Percentiles rank a stretch among this genome's conserved stretches.
Conservation (phyloP, 2,329 filamentous ascomycete species). For the Zasmidium citrigriseum region DNA sequence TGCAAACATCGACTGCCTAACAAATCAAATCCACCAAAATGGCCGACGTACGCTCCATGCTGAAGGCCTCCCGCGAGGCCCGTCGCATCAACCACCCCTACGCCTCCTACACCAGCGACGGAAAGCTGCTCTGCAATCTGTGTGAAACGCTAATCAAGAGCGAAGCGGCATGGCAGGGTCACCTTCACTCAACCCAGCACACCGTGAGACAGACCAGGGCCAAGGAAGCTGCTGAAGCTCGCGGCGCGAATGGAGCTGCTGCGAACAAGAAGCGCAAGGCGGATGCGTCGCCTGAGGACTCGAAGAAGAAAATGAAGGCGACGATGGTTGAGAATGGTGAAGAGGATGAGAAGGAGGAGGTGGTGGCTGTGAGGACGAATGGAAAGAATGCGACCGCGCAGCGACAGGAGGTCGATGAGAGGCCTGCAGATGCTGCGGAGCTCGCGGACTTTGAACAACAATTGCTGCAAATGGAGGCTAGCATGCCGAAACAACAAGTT, state of each 20-base stretch:
- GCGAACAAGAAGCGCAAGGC: constrained; percentile 58
- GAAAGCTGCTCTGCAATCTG: constrained; percentile 67
- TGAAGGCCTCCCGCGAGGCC: constrained; percentile 74
- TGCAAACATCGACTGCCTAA: not conserved
- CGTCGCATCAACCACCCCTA: constrained; percentile 71
- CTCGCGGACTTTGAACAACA: constrained; percentile 82
- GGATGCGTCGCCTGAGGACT: constrained; percentile 15
- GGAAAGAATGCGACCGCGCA: not conserved
- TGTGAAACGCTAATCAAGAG: constrained; percentile 67
- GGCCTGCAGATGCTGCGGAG: constrained; percentile 28
- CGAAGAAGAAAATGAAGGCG: constrained; percentile 24
- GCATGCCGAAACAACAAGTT: constrained; percentile 17
- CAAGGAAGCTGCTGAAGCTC: constrained; percentile 32
- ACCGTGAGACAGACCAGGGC: constrained; percentile 36
- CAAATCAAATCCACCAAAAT: constrained; percentile 46
- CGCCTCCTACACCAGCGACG: constrained; percentile 67
- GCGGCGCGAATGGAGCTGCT: constrained; percentile 26
- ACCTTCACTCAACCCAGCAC: constrained; percentile 56
- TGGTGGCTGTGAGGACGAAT: not conserved
- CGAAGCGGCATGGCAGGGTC: constrained; percentile 67
- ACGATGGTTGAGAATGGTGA: constrained; percentile 9
- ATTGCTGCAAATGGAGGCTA: constrained; percentile 54
- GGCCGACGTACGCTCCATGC: constrained; percentile 77
- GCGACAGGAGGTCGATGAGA: constrained; percentile 19
- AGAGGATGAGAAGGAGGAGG: constrained; percentile 31